Evolutionary conservation across 2,329 filamentous ascomycete species (phyloP), one percentile per base, ranked within the genome.

Genomic region (Nemania bipapillata): DNA sequence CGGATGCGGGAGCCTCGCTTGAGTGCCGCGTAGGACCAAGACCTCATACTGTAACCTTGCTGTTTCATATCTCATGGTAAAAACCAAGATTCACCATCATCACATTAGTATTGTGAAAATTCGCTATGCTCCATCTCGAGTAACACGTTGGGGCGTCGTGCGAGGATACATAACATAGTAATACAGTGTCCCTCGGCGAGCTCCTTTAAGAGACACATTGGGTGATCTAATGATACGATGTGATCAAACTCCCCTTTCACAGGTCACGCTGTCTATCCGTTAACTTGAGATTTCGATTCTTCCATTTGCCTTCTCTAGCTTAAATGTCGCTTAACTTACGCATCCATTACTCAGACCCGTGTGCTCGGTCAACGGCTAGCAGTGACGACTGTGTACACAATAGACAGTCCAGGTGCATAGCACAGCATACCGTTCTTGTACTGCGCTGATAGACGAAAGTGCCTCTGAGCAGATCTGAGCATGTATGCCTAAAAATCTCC

Each of bases 231-330:
- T 15, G 22, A 45, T 45, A 45, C n/a, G 40, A 45, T 45, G 40
- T 17, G 40, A 45, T 49, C 26, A 49, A 62, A 53, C 22, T 42
- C 53, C 17, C 52, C 61, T 20, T 61, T 68, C 47, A 45, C 53
- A 49, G 42, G 47, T 64, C 61, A 15, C 22, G 62, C 60, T 56
- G 32, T 22, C 17, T 20, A 11, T 28, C 37, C 55, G 32, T 24
- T 28, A 28, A 35, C 50, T 42, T 28, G 24, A 52, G 26, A 22
- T 20, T 70, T 35, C 45, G 22, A 50, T 55, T 24, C 28, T 64
- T 50, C 57, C 4, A 45, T 35, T 62, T 57, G 28, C 62, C 57
- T 60, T 68, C 24, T 54, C 64, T 55, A 50, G n/a, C n/a, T n/a
- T n/a, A n/a, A n/a, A n/a, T n/a, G n/a, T n/a, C n/a, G n/a, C n/a